Conservation (phyloP, 352 stramenopile genomes). For the Globisporangium splendens region DNA sequence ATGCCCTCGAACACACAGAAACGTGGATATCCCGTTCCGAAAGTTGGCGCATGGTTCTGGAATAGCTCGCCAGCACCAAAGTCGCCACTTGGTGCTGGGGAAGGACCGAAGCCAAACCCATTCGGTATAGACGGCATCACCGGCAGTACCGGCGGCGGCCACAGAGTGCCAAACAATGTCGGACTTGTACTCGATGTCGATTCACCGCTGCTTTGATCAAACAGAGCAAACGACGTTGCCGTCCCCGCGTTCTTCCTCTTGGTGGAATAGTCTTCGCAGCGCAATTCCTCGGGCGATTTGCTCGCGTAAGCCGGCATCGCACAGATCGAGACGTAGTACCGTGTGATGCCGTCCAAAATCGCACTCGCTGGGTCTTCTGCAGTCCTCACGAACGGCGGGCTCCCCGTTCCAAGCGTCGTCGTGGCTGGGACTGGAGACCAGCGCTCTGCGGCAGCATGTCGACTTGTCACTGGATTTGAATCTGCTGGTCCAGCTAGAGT, state of each 20-base stretch:
- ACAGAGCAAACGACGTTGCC: no score
- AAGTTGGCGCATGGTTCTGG: no score
- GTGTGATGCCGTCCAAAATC: neutral
- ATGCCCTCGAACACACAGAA: no score
- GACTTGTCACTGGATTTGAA: no score
- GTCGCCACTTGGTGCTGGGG: neutral
- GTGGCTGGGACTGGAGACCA: no score
- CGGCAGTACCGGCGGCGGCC: no score
- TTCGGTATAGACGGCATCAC: no score
- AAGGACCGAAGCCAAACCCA: neutral
- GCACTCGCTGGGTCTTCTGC: neutral
- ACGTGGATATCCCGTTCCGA: no score
- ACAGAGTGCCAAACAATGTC: no score
- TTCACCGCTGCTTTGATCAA: neutral
- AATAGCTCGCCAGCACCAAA: no score
- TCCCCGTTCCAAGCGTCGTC: neutral
- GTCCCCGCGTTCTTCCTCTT: neutral
- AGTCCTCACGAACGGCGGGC: neutral
- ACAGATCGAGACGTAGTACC: neutral
- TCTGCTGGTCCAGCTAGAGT: no score
- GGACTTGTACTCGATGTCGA: neutral
- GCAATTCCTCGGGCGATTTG: conserved; percentile 5
- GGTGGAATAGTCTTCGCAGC: conserved; percentile 3
- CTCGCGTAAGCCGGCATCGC: conserved; percentile 6
- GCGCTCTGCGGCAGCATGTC: no score